Percentiles rank a stretch among this genome's conserved stretches.
Evolutionary conservation across 768 basidiomycete genomes (phyloP).

Genomic region (Panaeolus cyanescens): DNA sequence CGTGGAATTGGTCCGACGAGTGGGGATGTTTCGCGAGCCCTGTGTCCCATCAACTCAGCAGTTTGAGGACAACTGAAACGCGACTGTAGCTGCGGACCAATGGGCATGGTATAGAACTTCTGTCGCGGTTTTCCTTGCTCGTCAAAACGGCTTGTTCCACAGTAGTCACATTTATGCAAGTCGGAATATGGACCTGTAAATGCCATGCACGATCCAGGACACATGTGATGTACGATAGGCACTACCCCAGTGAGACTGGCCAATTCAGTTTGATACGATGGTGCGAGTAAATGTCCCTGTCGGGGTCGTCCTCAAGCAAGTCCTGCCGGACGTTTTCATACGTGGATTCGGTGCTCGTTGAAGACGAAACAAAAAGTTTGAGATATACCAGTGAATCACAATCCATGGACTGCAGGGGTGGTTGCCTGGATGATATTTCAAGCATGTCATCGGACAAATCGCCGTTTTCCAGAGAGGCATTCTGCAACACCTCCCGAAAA

Average conservation of each 20-base stretch:
- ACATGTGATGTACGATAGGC: conserved; percentile 16
- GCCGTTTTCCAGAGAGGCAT: neutral
- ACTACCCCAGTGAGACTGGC: conserved; percentile 17
- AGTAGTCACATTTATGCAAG: conserved; percentile 8
- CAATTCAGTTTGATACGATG: no score
- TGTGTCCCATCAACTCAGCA: conserved; percentile 9
- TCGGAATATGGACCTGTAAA: conserved; percentile 17
- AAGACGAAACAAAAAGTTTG: neutral
- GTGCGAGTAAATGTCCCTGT: no score
- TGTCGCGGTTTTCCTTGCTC: conserved; percentile 5
- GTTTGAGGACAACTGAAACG: conserved; percentile 13
- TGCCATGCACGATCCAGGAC: conserved; percentile 14
- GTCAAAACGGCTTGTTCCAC: conserved; percentile 11
- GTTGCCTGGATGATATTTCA: neutral
- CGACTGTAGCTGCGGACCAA: conserved; percentile 24
- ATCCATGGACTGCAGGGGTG: neutral
- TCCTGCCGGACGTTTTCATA: neutral
- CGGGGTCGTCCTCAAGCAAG: neutral
- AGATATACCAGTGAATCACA: neutral
- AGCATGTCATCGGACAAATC: neutral
- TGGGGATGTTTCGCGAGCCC: neutral
- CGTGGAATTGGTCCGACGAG: neutral
- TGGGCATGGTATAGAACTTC: conserved; percentile 20
- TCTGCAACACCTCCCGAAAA: neutral
- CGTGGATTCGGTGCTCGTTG: neutral